Percentiles rank a stretch among this genome's conserved stretches.
phyloP scores from a whole-genome alignment of 140 eudicot species.

The Stevia rebaudiana region DNA sequence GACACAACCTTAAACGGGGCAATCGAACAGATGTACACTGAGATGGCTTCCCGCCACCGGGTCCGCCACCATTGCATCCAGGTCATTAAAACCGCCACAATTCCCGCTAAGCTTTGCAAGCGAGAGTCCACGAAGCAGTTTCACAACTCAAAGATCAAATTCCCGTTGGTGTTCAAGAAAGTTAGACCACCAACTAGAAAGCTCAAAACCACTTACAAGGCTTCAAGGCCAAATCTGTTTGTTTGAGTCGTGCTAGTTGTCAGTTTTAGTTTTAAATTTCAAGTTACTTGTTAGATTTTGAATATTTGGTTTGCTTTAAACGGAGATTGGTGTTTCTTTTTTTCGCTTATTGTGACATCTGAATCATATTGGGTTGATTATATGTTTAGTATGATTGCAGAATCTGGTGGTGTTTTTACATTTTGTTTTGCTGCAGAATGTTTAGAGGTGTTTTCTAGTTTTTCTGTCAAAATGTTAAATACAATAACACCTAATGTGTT shows the following conservation, averaged over 20 bases:
- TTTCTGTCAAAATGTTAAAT: not conserved
- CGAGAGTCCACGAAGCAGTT: constrained; percentile 62
- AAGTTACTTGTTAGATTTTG: constrained; percentile 10
- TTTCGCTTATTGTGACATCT: not conserved
- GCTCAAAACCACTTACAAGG: constrained; percentile 72
- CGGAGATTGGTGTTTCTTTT: constrained; percentile 23
- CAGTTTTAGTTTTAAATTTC: constrained; percentile 1
- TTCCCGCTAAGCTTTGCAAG: constrained; percentile 61
- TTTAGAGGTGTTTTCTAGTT: not conserved
- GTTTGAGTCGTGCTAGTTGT: constrained; percentile 20
- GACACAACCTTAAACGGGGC: constrained; percentile 63
- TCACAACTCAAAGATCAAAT: constrained; percentile 58
- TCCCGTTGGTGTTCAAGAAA: constrained; percentile 62
- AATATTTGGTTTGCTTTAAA: constrained; percentile 10
- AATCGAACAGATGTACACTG: constrained; percentile 64
- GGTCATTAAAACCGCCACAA: constrained; percentile 63
- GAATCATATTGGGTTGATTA: not conserved
- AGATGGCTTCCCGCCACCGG: constrained; percentile 73
- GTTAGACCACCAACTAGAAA: constrained; percentile 57
- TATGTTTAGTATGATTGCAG: not conserved
- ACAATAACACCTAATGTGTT: no score
- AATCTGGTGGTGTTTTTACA: not conserved
- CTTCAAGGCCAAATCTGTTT: constrained; percentile 55
- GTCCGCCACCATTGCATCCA: constrained; percentile 60
- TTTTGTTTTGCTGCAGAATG: not conserved